phyloP scores from a whole-genome alignment of 108 stramenopile species.

The Cyclostephanos tholiformis region DNA sequence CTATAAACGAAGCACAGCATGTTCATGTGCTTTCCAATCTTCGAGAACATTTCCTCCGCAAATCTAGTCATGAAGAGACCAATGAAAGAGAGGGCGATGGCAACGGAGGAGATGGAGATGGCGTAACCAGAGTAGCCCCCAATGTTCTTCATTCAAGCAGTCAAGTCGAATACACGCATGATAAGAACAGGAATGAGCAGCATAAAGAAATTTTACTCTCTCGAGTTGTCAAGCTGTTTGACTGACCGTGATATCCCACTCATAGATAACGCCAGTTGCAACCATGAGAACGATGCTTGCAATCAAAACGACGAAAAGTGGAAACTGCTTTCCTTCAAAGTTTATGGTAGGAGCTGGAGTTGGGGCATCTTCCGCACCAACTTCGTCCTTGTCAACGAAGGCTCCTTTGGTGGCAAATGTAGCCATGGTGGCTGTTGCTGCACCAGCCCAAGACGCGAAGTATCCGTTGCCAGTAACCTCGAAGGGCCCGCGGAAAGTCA shows the following conservation, averaged over 20 bases:
- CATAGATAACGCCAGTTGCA: constrained; percentile 31
- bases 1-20: constrained; percentile 45
- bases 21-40: constrained; percentile 21
- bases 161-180: not conserved
- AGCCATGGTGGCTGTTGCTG: constrained; percentile 1
- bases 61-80: constrained; percentile 21
- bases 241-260: not conserved
- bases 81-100: constrained; percentile 31
- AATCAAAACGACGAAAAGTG: constrained; percentile 40
- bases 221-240: no score
- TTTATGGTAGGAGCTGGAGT: no score
- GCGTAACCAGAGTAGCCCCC: constrained; percentile 30
- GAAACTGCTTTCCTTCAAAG: constrained; percentile 11
- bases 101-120: constrained; percentile 36
- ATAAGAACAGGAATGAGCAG: not conserved
- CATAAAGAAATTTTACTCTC: not conserved
- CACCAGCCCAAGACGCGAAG: constrained; percentile 19
- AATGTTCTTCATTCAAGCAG: not conserved
- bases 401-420: constrained; percentile 1
- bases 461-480: constrained; percentile 39
- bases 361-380: not conserved
- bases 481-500: constrained; percentile 62
- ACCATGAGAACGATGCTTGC: constrained; percentile 49
- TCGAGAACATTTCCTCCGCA: constrained; percentile 7
- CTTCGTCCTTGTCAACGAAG: not conserved